Evolutionary conservation across 2,329 filamentous ascomycete species (phyloP).

Genomic region (Aotearoamyces nothofagi): DNA sequence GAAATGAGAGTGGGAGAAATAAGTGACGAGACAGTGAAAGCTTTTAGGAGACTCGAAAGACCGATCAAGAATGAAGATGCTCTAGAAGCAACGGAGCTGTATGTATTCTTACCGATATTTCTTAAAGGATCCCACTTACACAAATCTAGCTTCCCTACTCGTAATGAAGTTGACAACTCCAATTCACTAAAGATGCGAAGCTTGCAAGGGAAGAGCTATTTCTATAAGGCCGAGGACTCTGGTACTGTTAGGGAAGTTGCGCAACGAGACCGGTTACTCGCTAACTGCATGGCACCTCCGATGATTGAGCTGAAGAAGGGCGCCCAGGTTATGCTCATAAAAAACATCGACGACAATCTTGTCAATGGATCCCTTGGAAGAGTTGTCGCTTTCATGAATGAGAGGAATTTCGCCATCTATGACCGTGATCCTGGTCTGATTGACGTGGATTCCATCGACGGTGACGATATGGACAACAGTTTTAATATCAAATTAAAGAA

Average conservation of each 20-base stretch:
- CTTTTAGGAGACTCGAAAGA: conserved; percentile 61
- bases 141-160: conserved; percentile 58
- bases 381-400: conserved; percentile 66
- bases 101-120: conserved; percentile 14
- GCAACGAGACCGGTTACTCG: conserved; percentile 61
- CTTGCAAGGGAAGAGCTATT: conserved; percentile 51
- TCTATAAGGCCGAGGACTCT: conserved; percentile 60
- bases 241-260: conserved; percentile 51
- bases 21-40: conserved; percentile 55
- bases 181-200: conserved; percentile 61
- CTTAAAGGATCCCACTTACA: conserved; percentile 11
- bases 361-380: conserved; percentile 92
- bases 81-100: conserved; percentile 73
- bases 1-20: conserved; percentile 89
- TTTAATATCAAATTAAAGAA: conserved; percentile 26
- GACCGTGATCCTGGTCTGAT: conserved; percentile 40
- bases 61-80: conserved; percentile 59
- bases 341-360: conserved; percentile 86
- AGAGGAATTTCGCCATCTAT: conserved; percentile 43
- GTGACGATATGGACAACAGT: conserved; percentile 27
- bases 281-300: conserved; percentile 88
- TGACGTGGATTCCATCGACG: conserved; percentile 27
- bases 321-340: conserved; percentile 98
- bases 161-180: conserved; percentile 75
- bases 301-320: conserved; percentile 71